Evolutionary conservation across 2,329 filamentous ascomycete species (phyloP).

Genomic region (Neurospora sp.): DNA sequence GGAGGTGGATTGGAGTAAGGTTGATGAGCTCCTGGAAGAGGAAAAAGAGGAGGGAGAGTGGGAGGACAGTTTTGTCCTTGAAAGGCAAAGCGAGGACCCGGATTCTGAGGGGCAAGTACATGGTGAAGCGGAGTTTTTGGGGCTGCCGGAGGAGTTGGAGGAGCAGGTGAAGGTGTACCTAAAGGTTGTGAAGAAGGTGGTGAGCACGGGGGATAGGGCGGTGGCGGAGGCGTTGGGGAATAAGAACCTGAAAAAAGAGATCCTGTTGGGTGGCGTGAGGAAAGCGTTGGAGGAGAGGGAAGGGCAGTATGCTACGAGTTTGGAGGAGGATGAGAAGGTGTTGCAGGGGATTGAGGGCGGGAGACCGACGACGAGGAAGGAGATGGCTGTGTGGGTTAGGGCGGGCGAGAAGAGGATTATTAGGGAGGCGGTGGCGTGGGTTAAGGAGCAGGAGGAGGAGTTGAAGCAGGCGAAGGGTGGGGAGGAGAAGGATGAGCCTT

Average conservation of each 20-base stretch:
- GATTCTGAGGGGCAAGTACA: constrained; percentile 32
- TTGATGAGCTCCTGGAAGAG: constrained; percentile 36
- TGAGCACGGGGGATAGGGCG: constrained; percentile 20
- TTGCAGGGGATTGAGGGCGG: constrained; percentile 1
- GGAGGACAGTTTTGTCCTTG: constrained; percentile 67
- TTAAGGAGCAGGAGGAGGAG: constrained; percentile 11
- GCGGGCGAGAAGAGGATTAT: constrained; percentile 27
- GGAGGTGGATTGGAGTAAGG: constrained; percentile 29
- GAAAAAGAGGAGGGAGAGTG: constrained; percentile 59
- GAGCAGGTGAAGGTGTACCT: constrained; percentile 41
- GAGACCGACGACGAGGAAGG: constrained; percentile 7
- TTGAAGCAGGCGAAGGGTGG: constrained; percentile 4
- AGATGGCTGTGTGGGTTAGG: constrained; percentile 26
- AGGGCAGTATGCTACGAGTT: constrained; percentile 20
- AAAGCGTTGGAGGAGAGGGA: constrained; percentile 20
- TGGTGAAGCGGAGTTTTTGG: constrained; percentile 27
- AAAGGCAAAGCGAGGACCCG: constrained; percentile 43
- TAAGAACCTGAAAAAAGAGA: constrained; percentile 36
- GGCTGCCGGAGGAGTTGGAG: constrained; percentile 40
- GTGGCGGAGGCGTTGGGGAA: constrained; percentile 30
- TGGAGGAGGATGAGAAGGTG: constrained; percentile 21
- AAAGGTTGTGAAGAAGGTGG: constrained; percentile 37
- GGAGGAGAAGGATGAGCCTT: constrained; percentile 13
- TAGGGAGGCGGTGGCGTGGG: constrained; percentile 19
- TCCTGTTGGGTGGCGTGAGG: constrained; percentile 30